Percentiles rank a stretch among this genome's conserved stretches.
phyloP scores from a whole-genome alignment of 2,329 filamentous ascomycete species.

The Hymenoscyphus occultus region DNA sequence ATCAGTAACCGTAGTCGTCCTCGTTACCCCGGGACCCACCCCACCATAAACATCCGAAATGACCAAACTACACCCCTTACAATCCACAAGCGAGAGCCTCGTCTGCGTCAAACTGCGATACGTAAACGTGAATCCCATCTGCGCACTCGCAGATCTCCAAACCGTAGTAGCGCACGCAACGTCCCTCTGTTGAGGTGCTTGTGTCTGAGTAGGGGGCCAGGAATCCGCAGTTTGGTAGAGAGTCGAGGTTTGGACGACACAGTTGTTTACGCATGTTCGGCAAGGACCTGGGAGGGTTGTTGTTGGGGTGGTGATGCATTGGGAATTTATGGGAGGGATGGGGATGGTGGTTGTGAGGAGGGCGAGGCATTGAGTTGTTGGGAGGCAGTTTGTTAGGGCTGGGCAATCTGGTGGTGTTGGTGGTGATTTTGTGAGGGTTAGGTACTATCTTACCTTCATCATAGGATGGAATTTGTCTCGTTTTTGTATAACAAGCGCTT shows the following conservation, averaged over 20 bases:
- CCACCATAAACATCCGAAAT: conserved; percentile 13
- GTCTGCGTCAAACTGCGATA: conserved; percentile 17
- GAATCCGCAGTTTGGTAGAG: conserved; percentile 11
- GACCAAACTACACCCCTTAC: conserved; percentile 17
- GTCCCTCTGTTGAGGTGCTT: background rate
- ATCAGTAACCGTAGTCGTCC: conserved; percentile 17
- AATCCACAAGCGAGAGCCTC: conserved; percentile 12
- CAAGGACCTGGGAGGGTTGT: conserved; percentile 27
- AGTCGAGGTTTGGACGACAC: conserved; percentile 21
- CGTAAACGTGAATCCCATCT: conserved; percentile 16
- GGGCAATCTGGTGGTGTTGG: conserved; percentile 13
- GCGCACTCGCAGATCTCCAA: conserved; percentile 2
- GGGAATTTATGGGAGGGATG: conserved; percentile 40
- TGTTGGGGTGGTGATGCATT: conserved; percentile 40
- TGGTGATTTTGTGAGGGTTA: background rate
- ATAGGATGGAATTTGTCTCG: conserved; percentile 18
- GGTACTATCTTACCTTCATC: background rate
- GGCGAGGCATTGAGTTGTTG: conserved; percentile 20
- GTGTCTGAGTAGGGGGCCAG: conserved; percentile 4
- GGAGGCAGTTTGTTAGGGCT: conserved; percentile 12
- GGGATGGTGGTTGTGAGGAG: conserved; percentile 34
- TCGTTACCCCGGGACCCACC: conserved; percentile 16
- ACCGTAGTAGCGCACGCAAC: conserved; percentile 13
- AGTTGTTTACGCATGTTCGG: conserved; percentile 32
- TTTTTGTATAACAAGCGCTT: conserved; percentile 32